phyloP scores from a whole-genome alignment of 2,329 filamentous ascomycete genomes.

The Ceratocystis cubensis region DNA sequence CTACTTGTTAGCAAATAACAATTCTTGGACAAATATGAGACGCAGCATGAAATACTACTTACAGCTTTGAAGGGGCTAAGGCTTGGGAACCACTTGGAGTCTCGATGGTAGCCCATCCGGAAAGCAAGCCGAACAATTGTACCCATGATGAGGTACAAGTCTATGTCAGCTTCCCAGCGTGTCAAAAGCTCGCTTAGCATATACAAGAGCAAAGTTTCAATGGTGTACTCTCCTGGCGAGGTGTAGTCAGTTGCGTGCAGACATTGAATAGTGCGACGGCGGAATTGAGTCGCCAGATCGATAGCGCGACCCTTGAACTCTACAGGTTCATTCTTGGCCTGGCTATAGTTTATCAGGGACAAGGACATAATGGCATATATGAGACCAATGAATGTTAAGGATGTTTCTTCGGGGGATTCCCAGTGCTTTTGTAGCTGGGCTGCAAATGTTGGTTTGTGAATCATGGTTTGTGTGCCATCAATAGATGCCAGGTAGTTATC shows the following conservation, averaged over 20 bases:
- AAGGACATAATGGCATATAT: slow-evolving; percentile 66
- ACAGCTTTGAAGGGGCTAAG: slow-evolving; percentile 61
- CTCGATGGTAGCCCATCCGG: slow-evolving; percentile 67
- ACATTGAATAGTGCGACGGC: slow-evolving; percentile 63
- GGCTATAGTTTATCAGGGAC: slow-evolving; percentile 66
- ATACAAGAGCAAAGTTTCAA: slow-evolving; percentile 68
- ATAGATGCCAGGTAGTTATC: slow-evolving; percentile 82
- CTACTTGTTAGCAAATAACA: slow-evolving; percentile 15
- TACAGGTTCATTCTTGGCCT: slow-evolving; percentile 65
- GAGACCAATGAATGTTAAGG: slow-evolving; percentile 65
- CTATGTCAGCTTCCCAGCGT: slow-evolving; percentile 60
- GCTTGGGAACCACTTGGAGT: slow-evolving; percentile 59
- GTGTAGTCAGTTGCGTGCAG: slow-evolving; percentile 66
- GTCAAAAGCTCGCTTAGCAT: slow-evolving; percentile 63
- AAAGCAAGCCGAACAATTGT: slow-evolving; percentile 46
- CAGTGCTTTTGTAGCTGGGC: slow-evolving; percentile 54
- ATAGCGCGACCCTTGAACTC: slow-evolving; percentile 59
- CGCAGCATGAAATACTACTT: slow-evolving; percentile 26
- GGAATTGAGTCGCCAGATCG: slow-evolving; percentile 51
- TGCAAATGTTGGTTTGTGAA: slow-evolving; percentile 77
- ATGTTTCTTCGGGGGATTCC: slow-evolving; percentile 58
- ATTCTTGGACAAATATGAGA: background rate
- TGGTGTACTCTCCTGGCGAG: slow-evolving; percentile 57
- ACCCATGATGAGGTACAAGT: slow-evolving; percentile 47
- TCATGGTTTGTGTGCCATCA: slow-evolving; percentile 57